Percentiles rank a stretch among this genome's conserved stretches.
Evolutionary conservation across 2,329 filamentous ascomycete genomes (phyloP).

Genomic region (Pyricularia pennisetigena): DNA sequence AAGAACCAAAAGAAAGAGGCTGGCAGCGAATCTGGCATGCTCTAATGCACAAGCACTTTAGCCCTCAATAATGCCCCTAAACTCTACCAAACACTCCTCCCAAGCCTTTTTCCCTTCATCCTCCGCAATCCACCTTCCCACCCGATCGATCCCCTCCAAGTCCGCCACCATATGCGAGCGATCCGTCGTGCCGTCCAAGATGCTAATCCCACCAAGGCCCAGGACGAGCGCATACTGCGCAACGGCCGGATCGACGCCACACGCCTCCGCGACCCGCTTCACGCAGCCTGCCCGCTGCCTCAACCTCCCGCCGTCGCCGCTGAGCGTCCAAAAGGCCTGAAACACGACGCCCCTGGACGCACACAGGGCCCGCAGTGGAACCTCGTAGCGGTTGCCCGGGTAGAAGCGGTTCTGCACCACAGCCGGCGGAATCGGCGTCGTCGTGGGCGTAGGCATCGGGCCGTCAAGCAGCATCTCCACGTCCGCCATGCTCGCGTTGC

Average conservation of each 20-base stretch:
- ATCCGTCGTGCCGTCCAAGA: conserved; percentile 36
- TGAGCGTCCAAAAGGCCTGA: conserved; percentile 46
- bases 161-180: conserved; percentile 39
- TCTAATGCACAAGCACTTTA: no score
- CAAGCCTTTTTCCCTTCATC: conserved; percentile 27
- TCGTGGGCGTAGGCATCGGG: conserved; percentile 17
- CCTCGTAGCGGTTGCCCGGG: conserved; percentile 47
- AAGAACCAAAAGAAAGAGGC: no score
- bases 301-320: conserved; percentile 30
- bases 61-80: conserved; percentile 25
- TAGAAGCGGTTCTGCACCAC: conserved; percentile 74
- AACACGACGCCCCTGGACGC: conserved; percentile 28
- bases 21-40: no score
- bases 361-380: conserved; percentile 43
- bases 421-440: conserved; percentile 24
- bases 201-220: conserved; percentile 27
- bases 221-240: conserved; percentile 38
- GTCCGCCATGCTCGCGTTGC: conserved; percentile 54
- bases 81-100: conserved; percentile 33
- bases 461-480: conserved; percentile 40
- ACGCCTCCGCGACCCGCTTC: conserved; percentile 30
- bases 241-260: conserved; percentile 24
- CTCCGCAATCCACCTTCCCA: conserved; percentile 29
- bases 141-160: conserved; percentile 28
- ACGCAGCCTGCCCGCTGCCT: conserved; percentile 33